Base-by-base conservation (phyloP, 441 rosid species). In the Raphanus hybrid region DNA sequence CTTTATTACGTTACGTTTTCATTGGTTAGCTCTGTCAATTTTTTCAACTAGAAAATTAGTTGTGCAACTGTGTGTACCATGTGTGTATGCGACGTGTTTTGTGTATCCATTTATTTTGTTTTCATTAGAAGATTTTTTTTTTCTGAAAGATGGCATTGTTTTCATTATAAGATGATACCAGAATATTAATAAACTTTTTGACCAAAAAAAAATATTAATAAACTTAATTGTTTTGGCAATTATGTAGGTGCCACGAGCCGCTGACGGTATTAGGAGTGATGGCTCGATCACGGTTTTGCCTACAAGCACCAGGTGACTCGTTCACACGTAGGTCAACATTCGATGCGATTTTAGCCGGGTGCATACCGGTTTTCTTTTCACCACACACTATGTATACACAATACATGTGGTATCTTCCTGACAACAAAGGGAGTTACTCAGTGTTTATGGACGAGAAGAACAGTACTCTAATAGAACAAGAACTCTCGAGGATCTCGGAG, bases 221-320 rank as follows among this genome's bases (percentile, higher is more conserved):
- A 58, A 58, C 63, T 58, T 59, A 27, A 26, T 6, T 59, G 16
- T 8, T 27, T 73, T 18, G 5, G 2, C 12, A 52, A 59, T 59
- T 11, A 59, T 78, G 54, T 54, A 89, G 80, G 18, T 91, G 98
- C 29, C 74, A 86, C 2, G 73, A 81, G 5, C 95, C 95, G 0
- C 81, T 76, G 50, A 80, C 79, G 14, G 86, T 92, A 54, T 79
- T 87, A n/a, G 83, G 79, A 70, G 83, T 82, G 37, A 70, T 58
- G 82, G 65, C 79, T 83, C 89, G 8, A 81, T 80, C 64, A 62
- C 70, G 74, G 70, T 92, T 92, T 70, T 92, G 98, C 75, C 58
- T 92, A 27, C 97, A 90, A 74, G 96, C 98, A 10, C 82, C 83
- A 0, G 98, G 96, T 2, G 98, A 92, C 78, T 90, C 93, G 5